Percentiles rank a stretch among this genome's conserved stretches.
These are phyloP conservation scores for Pseudognaphalium luteoalbum DNA, from an alignment of 129 eudicot genomes.

Conservation along the genomic window DNA sequence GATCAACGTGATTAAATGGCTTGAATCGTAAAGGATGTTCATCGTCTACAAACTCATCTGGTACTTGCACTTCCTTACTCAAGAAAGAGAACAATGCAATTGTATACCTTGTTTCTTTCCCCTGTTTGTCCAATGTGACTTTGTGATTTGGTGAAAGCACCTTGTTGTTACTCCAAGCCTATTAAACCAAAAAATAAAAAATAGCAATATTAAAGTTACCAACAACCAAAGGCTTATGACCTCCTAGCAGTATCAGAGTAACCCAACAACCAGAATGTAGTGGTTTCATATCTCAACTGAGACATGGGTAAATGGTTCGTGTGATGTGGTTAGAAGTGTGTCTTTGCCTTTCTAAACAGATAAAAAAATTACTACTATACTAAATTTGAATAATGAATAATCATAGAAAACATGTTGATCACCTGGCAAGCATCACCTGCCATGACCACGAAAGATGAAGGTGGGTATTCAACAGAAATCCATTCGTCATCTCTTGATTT, in stretches of 20 bases:
- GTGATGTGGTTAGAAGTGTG: too few species aligned
- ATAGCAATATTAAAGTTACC: background rate
- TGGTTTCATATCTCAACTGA: too few species aligned
- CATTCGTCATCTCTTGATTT: slow-evolving; percentile 53
- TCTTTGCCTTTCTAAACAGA: background rate
- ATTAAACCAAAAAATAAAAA: background rate
- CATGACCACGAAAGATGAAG: slow-evolving; percentile 69
- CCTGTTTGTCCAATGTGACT: slow-evolving; percentile 50
- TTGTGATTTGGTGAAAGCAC: slow-evolving; percentile 69
- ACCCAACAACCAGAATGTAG: too few species aligned
- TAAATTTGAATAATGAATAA: background rate
- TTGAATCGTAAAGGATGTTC: slow-evolving; percentile 54
- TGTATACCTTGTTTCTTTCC: slow-evolving; percentile 63
- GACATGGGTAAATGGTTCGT: too few species aligned
- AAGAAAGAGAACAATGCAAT: slow-evolving; percentile 61
- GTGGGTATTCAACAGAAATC: slow-evolving; percentile 60
- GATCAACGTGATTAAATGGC: slow-evolving; percentile 65
- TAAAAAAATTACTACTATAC: background rate
- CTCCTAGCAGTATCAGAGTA: too few species aligned
- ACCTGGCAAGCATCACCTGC: slow-evolving; percentile 86
- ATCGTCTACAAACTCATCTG: slow-evolving; percentile 60
- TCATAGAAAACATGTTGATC: slow-evolving; percentile 1
- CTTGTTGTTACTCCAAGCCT: slow-evolving; percentile 82
- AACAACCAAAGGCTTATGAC: too few species aligned
- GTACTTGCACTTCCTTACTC: slow-evolving; percentile 50